Conservation (phyloP, 805 yeast species). For the Ogataea sp. region DNA sequence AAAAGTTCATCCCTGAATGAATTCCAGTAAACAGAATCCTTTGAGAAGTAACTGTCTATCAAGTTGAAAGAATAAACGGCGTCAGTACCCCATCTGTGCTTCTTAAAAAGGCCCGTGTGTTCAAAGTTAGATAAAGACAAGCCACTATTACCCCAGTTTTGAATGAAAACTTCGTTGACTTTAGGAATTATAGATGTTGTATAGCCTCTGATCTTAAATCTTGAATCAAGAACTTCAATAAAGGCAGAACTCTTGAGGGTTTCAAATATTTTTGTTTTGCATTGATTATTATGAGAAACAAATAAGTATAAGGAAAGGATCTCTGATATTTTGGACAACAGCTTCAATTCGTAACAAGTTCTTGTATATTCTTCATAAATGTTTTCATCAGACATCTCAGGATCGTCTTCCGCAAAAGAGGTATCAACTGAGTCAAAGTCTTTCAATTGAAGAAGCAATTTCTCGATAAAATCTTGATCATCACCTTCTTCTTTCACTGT, state of each 20-base stretch:
- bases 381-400: constrained; percentile 4
- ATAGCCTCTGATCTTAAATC: constrained; percentile 25
- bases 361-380: constrained; percentile 20
- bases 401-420: constrained; percentile 8
- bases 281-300: constrained; percentile 39
- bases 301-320: constrained; percentile 66
- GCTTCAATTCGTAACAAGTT: constrained; percentile 45
- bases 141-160: constrained; percentile 11
- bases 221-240: constrained; percentile 30
- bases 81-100: constrained; percentile 42
- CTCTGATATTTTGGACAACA: constrained; percentile 64
- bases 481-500: constrained; percentile 44
- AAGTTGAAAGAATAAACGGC: constrained; percentile 51
- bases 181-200: constrained; percentile 17
- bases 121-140: constrained; percentile 44
- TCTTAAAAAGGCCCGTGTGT: constrained; percentile 34
- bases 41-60: constrained; percentile 51
- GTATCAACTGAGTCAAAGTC: constrained; percentile 9
- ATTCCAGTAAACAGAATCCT: constrained; percentile 34
- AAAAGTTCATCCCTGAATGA: constrained; percentile 43
- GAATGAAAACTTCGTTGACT: constrained; percentile 36
- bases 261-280: constrained; percentile 30
- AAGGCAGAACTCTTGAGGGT: constrained; percentile 14
- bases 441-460: constrained; percentile 27
- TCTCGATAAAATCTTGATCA: constrained; percentile 39